Evolutionary conservation across 345 rosid species (phyloP).

Genomic region (Citrus mangshanensis): DNA sequence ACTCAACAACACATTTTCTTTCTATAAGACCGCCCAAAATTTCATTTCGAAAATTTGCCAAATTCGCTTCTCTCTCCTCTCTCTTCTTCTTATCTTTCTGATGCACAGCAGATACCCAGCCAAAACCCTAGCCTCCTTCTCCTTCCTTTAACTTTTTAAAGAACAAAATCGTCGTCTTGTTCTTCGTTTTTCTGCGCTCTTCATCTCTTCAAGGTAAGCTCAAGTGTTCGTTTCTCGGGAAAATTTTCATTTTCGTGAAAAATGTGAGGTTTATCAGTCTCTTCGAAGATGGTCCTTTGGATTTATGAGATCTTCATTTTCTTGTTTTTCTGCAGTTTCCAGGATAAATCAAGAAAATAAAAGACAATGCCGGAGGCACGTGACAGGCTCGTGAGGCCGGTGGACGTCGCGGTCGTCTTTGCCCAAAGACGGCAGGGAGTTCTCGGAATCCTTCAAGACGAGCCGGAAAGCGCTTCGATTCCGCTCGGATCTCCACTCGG

Average conservation of each 20-base stretch:
- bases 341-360: not conserved
- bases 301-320: not conserved
- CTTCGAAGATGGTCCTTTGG: not conserved
- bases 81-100: not conserved
- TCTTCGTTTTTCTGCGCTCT: not conserved
- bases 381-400: slow-evolving; percentile 53
- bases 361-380: slow-evolving; percentile 60
- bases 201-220: not conserved
- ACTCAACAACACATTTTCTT: not conserved
- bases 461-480: slow-evolving; percentile 11
- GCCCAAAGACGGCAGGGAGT: slow-evolving; percentile 34
- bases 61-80: slow-evolving; percentile 12
- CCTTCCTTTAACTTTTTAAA: too few relatives aligned
- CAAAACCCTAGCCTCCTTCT: slow-evolving; percentile 5
- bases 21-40: slow-evolving; percentile 32
- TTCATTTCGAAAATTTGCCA: slow-evolving; percentile 30
- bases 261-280: not conserved
- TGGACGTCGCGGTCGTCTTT: slow-evolving; percentile 45
- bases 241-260: not conserved
- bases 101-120: not conserved
- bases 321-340: not conserved
- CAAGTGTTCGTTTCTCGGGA: not conserved
- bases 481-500: slow-evolving; percentile 30
- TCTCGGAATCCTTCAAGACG: slow-evolving; percentile 36
- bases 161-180: not conserved